Base-by-base conservation (phyloP, 192 early-diverging fungal species). In the Kappamyces sp. region DNA sequence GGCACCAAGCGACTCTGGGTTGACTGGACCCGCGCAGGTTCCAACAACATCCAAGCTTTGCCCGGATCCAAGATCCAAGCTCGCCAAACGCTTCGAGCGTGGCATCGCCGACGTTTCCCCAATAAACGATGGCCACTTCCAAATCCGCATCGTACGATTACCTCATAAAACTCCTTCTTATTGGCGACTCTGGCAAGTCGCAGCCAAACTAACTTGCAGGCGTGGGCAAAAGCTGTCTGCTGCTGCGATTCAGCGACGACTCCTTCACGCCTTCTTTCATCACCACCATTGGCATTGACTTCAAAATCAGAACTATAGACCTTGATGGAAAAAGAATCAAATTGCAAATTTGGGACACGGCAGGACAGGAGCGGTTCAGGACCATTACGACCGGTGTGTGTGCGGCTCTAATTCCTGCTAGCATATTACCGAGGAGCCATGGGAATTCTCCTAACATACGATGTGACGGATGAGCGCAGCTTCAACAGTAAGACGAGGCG, bases 271-370 rank as follows among this genome's bases (percentile, higher is more conserved):
- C 96, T 34, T 94, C 92, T 39, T 99, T 97, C 76, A 99, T 99
- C 69, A 97, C 96, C 41, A 99, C 96, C 47, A 97, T 99, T 61
- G 96, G 96, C 47, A 97, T 99, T 61, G 96, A 99, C 78, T 99
- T 99, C 73, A 96, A 97, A 78, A 97, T 99, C 70, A 85, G 94
- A 54, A 97, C 93, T 30, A 94, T 99, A 57, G 96, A 99, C 66
- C 80, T 99, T 39, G 96, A 97, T 67, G 96, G 94, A 57, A 97
- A 97, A 79, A 86, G 93, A 58, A 96, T 99, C 69, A 99, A 99
- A 76, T 82, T 99, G 39, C 96, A 99, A 74, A 99, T 99, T 62
- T 99, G 96, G 96, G 94, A 99, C 75, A 99, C 94, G 4, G 94
- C 94, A 30, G 94, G 96, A 42, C 96, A 97, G 77, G 96, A 99